phyloP scores from a whole-genome alignment of 2,329 filamentous ascomycete genomes.

The Cladobotryum protrusum region DNA sequence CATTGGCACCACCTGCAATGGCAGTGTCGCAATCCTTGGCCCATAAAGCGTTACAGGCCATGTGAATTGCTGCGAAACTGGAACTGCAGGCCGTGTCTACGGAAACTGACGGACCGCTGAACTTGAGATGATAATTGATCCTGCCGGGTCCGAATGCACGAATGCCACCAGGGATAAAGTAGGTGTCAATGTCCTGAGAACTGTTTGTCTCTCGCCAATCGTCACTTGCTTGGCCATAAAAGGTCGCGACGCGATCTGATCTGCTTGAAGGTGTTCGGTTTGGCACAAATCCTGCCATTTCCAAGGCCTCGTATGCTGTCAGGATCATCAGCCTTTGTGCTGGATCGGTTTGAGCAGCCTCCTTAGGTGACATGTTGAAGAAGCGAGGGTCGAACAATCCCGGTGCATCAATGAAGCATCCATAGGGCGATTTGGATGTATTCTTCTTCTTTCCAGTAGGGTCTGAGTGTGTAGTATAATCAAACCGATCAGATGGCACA shows the following conservation, averaged over 20 bases:
- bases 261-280: constrained; percentile 51
- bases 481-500: constrained; percentile 57
- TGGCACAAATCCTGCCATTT: constrained; percentile 64
- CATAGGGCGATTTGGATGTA: constrained; percentile 60
- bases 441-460: constrained; percentile 59
- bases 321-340: constrained; percentile 65
- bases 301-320: constrained; percentile 71
- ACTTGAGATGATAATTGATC: constrained; percentile 63
- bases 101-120: constrained; percentile 63
- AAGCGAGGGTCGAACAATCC: constrained; percentile 68
- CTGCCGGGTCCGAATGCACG: background rate
- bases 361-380: constrained; percentile 74
- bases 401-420: constrained; percentile 62
- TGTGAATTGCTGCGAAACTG: constrained; percentile 61
- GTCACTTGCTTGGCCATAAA: background rate
- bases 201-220: background rate
- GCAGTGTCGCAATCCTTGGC: constrained; percentile 58
- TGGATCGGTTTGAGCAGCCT: constrained; percentile 66
- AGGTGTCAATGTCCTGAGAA: background rate
- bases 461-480: constrained; percentile 59
- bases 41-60: constrained; percentile 53
- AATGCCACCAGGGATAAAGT: background rate
- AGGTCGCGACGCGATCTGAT: background rate
- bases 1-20: constrained; percentile 57
- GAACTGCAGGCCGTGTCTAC: constrained; percentile 72